Conservation (phyloP, 805 yeast genomes). For the Kazachstania bromeliacearum region DNA sequence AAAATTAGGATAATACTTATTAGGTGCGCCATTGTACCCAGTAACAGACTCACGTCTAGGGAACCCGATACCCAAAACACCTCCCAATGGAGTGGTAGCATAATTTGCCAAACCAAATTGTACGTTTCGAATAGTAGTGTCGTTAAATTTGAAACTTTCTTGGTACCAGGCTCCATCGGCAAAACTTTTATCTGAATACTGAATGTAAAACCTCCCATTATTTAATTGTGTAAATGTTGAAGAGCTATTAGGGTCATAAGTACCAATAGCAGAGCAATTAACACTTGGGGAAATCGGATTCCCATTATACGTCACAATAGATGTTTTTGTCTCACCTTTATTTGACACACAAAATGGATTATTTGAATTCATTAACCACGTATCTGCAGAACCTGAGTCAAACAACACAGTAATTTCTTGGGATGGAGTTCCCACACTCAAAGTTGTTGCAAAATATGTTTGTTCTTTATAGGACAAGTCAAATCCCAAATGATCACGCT, state of each 20-base stretch:
- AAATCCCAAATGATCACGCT: constrained; percentile 4
- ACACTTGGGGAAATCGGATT: constrained; percentile 10
- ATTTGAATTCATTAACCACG: constrained; percentile 36
- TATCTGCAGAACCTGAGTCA: constrained; percentile 43
- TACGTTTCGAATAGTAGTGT: constrained; percentile 36
- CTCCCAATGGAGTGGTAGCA: constrained; percentile 43
- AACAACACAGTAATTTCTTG: constrained; percentile 35
- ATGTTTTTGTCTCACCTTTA: constrained; percentile 1
- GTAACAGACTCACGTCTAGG: constrained; percentile 45
- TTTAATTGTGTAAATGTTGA: constrained; percentile 8
- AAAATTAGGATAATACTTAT: constrained; percentile 43
- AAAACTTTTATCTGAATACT: constrained; percentile 40
- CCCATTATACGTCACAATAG: constrained; percentile 10
- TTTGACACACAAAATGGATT: constrained; percentile 24
- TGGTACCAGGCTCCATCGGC: constrained; percentile 52
- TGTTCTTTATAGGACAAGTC: constrained; percentile 12
- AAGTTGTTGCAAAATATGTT: constrained; percentile 23
- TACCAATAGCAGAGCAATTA: constrained; percentile 14
- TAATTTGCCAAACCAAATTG: constrained; percentile 60
- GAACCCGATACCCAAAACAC: constrained; percentile 64
- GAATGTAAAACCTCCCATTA: constrained; percentile 27
- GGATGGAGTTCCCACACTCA: constrained; percentile 35
- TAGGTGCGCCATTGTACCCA: constrained; percentile 19
- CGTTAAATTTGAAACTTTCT: constrained; percentile 47
- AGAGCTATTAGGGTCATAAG: constrained; percentile 13